Base-by-base conservation (phyloP, 2,329 filamentous ascomycete genomes). In the Penicillium carneum region DNA sequence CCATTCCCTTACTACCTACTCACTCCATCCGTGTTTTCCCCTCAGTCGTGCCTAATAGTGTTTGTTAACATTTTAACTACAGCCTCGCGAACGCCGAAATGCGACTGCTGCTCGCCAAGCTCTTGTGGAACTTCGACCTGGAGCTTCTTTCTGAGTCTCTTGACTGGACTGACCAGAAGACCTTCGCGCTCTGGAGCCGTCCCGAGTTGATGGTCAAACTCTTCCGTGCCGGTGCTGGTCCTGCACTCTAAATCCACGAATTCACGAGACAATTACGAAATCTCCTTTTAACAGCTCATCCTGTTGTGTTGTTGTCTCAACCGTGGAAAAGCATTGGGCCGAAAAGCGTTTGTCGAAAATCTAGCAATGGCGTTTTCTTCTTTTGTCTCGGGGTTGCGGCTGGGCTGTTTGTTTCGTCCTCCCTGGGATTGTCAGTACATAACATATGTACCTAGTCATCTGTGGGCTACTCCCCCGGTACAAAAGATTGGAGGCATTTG, bases 111-210 rank as follows among this genome's bases (percentile, higher is more conserved):
- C 63, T 77, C 4, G 64, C 76, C 6, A 78, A 76, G 20, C 52
- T 79, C 0, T 51, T 79, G 4, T 78, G 71, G 58, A 67, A 73
- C 34, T 81, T 79, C 36, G 79, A 81, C 41, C 47, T 81, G 2
- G 68, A 75, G 26, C 70, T 81, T 3, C 69, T 63, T 11, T 60
- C 71, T 0, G 74, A 78, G 52, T 64, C 61, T 5, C 1, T 45
- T 3, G n/a, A 57, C 14, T 74, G 71, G 70, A 12, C 18, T 3
- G 61, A 74, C 0, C 79, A 81, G 63, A 52, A 67, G 4, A 70
- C 68, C 0, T 80, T 70, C 45, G 70, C 67, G 4, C 60, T 80
- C 8, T 81, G 79, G 79, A 67, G 76, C 59, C 78, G 79, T 59
- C 62, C 63, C 16, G 54, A 63, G 20, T 47, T 79, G 38, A 73